A percentile compares a stretch with the other conserved stretches of the same genome.
Evolutionary conservation across 2,329 filamentous ascomycete genomes (phyloP).

Genomic region (Chrysoporthe puriensis): DNA sequence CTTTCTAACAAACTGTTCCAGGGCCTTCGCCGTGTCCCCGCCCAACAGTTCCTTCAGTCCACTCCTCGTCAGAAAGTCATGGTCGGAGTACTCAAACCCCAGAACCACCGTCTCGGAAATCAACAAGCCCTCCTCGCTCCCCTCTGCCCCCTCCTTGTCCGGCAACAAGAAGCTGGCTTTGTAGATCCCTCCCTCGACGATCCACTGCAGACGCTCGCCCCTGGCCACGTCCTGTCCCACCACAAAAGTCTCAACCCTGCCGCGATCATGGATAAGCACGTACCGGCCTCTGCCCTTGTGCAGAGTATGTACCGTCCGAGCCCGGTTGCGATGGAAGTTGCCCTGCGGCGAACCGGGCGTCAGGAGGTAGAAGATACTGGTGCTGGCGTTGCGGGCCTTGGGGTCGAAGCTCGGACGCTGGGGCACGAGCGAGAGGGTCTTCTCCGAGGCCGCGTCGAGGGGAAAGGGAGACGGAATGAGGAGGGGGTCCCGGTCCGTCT

Average conservation of each 20-base stretch:
- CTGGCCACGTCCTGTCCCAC: conserved; percentile 60
- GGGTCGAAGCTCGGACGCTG: conserved; percentile 44
- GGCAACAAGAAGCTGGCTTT: conserved; percentile 66
- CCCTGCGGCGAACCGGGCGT: conserved; percentile 59
- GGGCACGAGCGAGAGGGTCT: conserved; percentile 40
- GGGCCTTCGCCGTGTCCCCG: conserved; percentile 49
- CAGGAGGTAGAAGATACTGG: conserved; percentile 68
- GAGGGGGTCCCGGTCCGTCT: conserved; percentile 60
- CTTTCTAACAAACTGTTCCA: conserved; percentile 50
- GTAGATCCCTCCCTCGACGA: conserved; percentile 69
- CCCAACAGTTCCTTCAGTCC: conserved; percentile 57
- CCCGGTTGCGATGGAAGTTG: conserved; percentile 65
- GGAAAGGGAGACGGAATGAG: conserved; percentile 61
- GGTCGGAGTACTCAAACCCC: conserved; percentile 69
- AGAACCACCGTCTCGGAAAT: conserved; percentile 72
- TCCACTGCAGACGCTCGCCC: conserved; percentile 69
- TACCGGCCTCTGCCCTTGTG: conserved; percentile 67
- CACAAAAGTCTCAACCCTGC: conserved; percentile 63
- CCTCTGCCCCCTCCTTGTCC: conserved; percentile 39
- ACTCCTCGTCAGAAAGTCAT: conserved; percentile 64
- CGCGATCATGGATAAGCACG: conserved; percentile 64
- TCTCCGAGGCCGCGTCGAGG: conserved; percentile 40
- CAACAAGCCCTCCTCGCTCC: conserved; percentile 55
- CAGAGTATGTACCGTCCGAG: conserved; percentile 66
- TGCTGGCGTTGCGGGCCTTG: conserved; percentile 55